Base-by-base conservation (phyloP, 495 filamentous ascomycete genomes). In the Daldinia childiae region DNA sequence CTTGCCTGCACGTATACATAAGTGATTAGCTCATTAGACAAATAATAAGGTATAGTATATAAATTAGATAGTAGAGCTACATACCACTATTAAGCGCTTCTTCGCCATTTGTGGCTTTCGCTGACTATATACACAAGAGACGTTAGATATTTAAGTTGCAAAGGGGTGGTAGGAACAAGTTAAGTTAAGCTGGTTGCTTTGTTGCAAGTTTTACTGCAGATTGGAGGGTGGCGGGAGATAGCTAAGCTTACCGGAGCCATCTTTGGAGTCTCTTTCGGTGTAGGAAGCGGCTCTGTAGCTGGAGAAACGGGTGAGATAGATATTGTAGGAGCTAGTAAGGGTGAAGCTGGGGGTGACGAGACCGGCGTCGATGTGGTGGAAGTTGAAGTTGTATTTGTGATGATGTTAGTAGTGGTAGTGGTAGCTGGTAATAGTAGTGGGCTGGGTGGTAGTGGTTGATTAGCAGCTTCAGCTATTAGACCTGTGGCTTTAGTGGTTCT, bases 201-300 rank as follows among this genome's bases (percentile, higher is more conserved):
- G 36, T 21, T 50, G 57, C 24, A 50, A 41, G 12, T 51, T 62
- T 30, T 63, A 27, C 38, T 61, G 36, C 5, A 54, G 30, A 52
- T 45, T 59, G 24, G 61, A 65, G n/a, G n/a, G 34, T 43, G 27
- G 51, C n/a, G 17, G 27, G 39, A 48, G 65, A 62, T 55, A 69
- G 27, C 56, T 64, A 57, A 76, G 78, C 83, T 83, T 84, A 87
- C 85, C 68, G 88, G 84, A 75, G 88, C 86, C 90, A 91, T 91
- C 64, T 78, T 89, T 81, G 66, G 73, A 75, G 86, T 80, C 78
- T 78, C 61, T 39, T 64, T 66, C 11, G 62, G 64, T 43, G 19
- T 43, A 36, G 62, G 34, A 38, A 57, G 64, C 45, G 69, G 69
- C 64, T 78, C 71, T 29, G 77, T 74, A 76, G 80, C 79, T 77